Percentiles rank a stretch among this genome's conserved stretches.
These are phyloP conservation scores for Patellaria atrata DNA, from an alignment of 495 filamentous ascomycete species.

Conservation along the genomic window DNA sequence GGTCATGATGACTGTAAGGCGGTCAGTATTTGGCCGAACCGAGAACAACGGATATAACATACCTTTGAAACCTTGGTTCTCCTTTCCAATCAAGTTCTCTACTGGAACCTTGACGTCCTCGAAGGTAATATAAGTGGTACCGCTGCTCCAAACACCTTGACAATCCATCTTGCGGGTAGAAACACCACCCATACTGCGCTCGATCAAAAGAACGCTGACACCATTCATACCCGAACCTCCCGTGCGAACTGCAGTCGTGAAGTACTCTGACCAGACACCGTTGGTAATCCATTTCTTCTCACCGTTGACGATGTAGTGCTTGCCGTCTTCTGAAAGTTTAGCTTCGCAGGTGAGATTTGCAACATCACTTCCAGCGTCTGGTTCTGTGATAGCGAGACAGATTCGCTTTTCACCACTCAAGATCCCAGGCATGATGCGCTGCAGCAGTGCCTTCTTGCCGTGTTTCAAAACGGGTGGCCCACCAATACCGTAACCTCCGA, in stretches of 20 bases:
- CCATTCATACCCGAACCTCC: constrained; percentile 79
- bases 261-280: constrained; percentile 91
- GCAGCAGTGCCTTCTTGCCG: constrained; percentile 77
- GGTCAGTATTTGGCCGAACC: no score
- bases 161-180: constrained; percentile 94
- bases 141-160: constrained; percentile 89
- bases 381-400: constrained; percentile 75
- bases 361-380: constrained; percentile 70
- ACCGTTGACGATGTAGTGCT: constrained; percentile 98
- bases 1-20: constrained; percentile 34
- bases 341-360: constrained; percentile 92
- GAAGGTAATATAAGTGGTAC: constrained; percentile 94
- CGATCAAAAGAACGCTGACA: constrained; percentile 76
- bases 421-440: constrained; percentile 71
- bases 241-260: constrained; percentile 91
- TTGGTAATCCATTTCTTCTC: constrained; percentile 99
- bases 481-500: constrained; percentile 90
- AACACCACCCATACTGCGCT: constrained; percentile 65
- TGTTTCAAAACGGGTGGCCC: constrained; percentile 84
- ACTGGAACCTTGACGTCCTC: constrained; percentile 98
- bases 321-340: constrained; percentile 82
- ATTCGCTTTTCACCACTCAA: constrained; percentile 89
- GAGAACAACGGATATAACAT: no score
- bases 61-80: constrained; percentile 96
- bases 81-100: constrained; percentile 92